These are phyloP conservation scores for Apostasia ramifera DNA, from an alignment of 106 monocot genomes.

Conservation along the genomic window DNA sequence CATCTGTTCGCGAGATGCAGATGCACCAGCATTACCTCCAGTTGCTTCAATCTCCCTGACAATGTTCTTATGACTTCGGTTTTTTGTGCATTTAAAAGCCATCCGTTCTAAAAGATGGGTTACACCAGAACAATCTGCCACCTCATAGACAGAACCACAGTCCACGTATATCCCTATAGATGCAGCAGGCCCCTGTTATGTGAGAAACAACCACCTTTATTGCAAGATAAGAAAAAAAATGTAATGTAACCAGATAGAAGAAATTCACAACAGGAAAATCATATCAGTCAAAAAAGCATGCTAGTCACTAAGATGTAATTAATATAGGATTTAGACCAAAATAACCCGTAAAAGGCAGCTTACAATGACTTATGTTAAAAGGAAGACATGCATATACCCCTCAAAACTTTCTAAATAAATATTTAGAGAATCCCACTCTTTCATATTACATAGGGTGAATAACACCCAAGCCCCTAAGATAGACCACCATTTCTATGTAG, in stretches of 20 bases:
- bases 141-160: conserved; percentile 79
- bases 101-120: conserved; percentile 62
- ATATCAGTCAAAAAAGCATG: not conserved
- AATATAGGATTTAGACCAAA: not conserved
- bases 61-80: conserved; percentile 41
- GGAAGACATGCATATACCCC: too few relatives aligned
- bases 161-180: conserved; percentile 73
- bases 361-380: not conserved
- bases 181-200: conserved; percentile 62
- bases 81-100: conserved; percentile 75
- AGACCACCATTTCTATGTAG: too few relatives aligned
- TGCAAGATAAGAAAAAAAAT: not conserved
- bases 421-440: too few relatives aligned
- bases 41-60: conserved; percentile 54
- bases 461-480: too few relatives aligned
- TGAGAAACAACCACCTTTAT: not conserved
- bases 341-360: not conserved
- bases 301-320: too few relatives aligned
- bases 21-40: conserved; percentile 61
- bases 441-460: too few relatives aligned
- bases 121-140: conserved; percentile 27
- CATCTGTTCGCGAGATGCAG: conserved; percentile 80
- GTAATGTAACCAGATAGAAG: not conserved
- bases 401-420: too few relatives aligned
- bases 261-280: not conserved